These are phyloP conservation scores for Cinnamomum chago DNA, from an alignment of 164 flowering plant genomes.

Conservation along the genomic window DNA sequence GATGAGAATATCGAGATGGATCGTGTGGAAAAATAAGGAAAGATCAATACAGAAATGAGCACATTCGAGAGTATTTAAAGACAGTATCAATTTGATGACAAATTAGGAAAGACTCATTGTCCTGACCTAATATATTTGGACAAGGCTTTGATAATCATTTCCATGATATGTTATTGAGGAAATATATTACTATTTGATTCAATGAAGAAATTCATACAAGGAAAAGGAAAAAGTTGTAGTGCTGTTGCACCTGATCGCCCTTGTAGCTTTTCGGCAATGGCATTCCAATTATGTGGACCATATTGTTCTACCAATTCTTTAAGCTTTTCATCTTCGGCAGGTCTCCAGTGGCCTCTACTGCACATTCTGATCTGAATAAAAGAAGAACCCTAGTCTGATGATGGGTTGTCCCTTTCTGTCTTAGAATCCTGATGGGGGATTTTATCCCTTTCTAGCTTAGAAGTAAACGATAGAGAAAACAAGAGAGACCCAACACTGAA, in stretches of 20 bases:
- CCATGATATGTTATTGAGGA: not conserved
- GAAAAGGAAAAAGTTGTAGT: not conserved
- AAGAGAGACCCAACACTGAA: no score
- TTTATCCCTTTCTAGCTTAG: not conserved
- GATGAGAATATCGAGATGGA: no score
- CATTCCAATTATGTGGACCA: conserved; percentile 82
- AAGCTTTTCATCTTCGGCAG: conserved; percentile 66
- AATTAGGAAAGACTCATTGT: no score
- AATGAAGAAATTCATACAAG: not conserved
- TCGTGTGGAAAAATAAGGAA: no score
- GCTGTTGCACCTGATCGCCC: conserved; percentile 62
- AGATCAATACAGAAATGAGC: no score
- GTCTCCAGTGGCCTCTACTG: conserved; percentile 79
- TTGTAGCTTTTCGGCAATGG: conserved; percentile 69
- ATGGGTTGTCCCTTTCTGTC: not conserved
- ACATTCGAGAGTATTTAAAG: no score
- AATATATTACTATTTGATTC: not conserved
- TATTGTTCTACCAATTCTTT: conserved; percentile 52
- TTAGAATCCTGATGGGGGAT: not conserved
- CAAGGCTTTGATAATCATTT: not conserved
- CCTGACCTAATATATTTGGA: not conserved
- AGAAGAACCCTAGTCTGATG: not conserved
- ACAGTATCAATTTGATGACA: no score
- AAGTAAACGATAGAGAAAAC: not conserved
- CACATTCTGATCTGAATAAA: conserved; percentile 35